These are phyloP conservation scores for Phytopythium oedochilum DNA, from an alignment of 352 stramenopile genomes.

Conservation along the genomic window DNA sequence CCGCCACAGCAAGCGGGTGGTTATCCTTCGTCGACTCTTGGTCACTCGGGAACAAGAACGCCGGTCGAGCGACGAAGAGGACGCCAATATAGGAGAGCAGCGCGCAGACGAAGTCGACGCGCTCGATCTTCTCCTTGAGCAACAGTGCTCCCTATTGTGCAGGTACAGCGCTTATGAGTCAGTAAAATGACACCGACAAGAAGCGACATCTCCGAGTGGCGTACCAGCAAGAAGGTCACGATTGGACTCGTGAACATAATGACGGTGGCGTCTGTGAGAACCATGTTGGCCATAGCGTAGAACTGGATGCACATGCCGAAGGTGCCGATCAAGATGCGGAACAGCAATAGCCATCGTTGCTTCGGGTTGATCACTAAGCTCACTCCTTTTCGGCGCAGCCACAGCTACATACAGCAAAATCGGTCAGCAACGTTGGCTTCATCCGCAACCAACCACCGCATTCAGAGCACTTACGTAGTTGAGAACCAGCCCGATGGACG, in stretches of 20 bases:
- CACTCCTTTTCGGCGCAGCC: slow-evolving; percentile 29
- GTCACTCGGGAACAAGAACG: slow-evolving; percentile 39
- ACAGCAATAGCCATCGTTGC: slow-evolving; percentile 32
- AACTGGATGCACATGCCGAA: slow-evolving; percentile 45
- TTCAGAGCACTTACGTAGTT: slow-evolving; percentile 38
- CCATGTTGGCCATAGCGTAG: slow-evolving; percentile 69
- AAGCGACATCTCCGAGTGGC: not conserved
- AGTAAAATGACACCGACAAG: not conserved
- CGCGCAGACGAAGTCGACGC: slow-evolving; percentile 30
- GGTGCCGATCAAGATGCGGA: slow-evolving; percentile 51
- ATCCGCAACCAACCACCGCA: too few relatives aligned
- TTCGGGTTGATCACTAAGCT: slow-evolving; percentile 27
- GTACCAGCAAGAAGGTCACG: slow-evolving; percentile 55
- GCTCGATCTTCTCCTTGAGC: slow-evolving; percentile 40
- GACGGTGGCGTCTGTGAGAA: slow-evolving; percentile 59
- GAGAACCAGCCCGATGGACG: slow-evolving; percentile 34
- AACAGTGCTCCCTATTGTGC: slow-evolving; percentile 29
- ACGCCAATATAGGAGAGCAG: slow-evolving; percentile 49
- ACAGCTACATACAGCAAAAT: slow-evolving; percentile 19
- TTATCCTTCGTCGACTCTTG: slow-evolving; percentile 7
- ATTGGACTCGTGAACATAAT: slow-evolving; percentile 66
- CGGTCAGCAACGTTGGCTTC: too few relatives aligned
- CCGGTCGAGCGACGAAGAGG: slow-evolving; percentile 48
- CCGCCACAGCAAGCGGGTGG: slow-evolving; percentile 24
- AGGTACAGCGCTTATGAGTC: not conserved